phyloP scores from a whole-genome alignment of 1,284 basidiomycete genomes.

The Sporisorium sorghi region DNA sequence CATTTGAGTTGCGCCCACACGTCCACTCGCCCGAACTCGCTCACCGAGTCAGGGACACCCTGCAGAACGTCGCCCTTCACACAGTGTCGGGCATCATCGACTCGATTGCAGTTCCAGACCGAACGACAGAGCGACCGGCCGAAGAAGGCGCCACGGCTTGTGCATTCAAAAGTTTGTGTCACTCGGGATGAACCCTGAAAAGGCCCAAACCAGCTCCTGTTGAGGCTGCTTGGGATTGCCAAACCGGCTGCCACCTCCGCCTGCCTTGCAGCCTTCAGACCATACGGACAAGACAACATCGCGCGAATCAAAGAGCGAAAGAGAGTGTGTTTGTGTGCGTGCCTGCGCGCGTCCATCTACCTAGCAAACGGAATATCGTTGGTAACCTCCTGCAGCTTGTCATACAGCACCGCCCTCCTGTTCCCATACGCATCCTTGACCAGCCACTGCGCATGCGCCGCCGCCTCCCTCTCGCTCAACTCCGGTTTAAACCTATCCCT shows the following conservation, averaged over 20 bases:
- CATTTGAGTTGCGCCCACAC: background rate
- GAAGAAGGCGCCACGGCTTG: too few relatives aligned
- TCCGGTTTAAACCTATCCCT: constrained; percentile 86
- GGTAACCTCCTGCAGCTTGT: constrained; percentile 73
- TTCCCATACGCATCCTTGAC: constrained; percentile 96
- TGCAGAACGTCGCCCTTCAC: too few relatives aligned
- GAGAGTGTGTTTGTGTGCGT: too few relatives aligned
- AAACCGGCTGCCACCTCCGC: too few relatives aligned
- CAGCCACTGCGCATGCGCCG: constrained; percentile 85
- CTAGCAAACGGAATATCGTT: constrained; percentile 61
- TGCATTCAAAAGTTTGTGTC: too few relatives aligned
- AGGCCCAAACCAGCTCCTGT: too few relatives aligned
- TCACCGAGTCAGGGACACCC: too few relatives aligned
- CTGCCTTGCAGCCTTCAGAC: too few relatives aligned
- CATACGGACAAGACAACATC: background rate
- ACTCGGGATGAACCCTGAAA: too few relatives aligned
- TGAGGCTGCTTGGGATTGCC: too few relatives aligned
- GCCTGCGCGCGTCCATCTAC: too few relatives aligned
- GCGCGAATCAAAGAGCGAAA: background rate
- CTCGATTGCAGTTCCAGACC: background rate
- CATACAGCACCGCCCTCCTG: constrained; percentile 88
- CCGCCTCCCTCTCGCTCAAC: constrained; percentile 87
- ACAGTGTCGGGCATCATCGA: too few relatives aligned
- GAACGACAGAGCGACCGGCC: background rate
- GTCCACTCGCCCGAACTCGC: background rate